phyloP scores from a whole-genome alignment of 169 alveolate species.

The Eimeria nieschulzi region DNA sequence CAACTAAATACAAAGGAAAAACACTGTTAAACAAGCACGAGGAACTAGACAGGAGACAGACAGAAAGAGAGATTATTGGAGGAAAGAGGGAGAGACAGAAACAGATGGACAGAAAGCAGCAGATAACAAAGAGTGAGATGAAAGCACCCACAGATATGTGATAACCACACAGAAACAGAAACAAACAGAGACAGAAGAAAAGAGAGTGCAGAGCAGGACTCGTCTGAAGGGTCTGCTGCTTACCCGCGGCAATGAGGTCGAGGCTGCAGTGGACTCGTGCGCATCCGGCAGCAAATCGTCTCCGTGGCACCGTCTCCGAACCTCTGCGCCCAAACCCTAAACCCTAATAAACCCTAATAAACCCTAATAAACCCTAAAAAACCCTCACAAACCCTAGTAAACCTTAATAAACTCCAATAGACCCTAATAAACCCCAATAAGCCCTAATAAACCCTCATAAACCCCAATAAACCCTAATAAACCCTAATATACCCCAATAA shows the following conservation, averaged over 20 bases:
- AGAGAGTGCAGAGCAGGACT: background rate
- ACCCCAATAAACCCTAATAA: slow-evolving; percentile 8
- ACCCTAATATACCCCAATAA: background rate
- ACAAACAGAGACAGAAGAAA: background rate
- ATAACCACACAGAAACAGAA: background rate
- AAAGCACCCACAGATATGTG: background rate
- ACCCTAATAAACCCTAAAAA: background rate
- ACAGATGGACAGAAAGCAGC: background rate
- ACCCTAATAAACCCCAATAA: too few species aligned
- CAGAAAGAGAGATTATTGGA: background rate
- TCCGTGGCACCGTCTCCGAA: slow-evolving; percentile 51
- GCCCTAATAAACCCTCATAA: background rate
- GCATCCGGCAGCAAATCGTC: slow-evolving; percentile 45
- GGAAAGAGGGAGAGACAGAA: background rate
- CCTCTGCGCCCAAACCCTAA: slow-evolving; percentile 52
- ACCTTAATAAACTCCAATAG: too few species aligned
- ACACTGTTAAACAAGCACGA: background rate
- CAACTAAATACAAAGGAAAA: background rate
- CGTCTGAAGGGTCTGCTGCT: background rate
- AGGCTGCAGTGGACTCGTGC: slow-evolving; percentile 33
- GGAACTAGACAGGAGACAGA: background rate
- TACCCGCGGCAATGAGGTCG: slow-evolving; percentile 6
- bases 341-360: slow-evolving; percentile 12
- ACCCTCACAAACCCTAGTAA: too few species aligned
- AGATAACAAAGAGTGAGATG: background rate